These are phyloP conservation scores for Scleromitrula shiraiana DNA, from an alignment of 2,329 filamentous ascomycete species.

Conservation along the genomic window DNA sequence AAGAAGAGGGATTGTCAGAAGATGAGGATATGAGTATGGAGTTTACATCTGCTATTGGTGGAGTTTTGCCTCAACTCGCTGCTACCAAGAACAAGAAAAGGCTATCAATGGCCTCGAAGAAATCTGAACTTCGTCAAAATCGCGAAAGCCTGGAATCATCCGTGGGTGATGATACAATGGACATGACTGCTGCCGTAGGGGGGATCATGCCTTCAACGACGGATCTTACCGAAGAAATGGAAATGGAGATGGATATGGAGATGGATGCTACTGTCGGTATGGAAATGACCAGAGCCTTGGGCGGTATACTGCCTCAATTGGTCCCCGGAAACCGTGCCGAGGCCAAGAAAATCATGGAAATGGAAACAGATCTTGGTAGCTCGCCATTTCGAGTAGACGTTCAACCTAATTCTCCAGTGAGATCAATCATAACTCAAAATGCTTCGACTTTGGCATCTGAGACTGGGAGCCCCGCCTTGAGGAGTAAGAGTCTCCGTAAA, in stretches of 20 bases:
- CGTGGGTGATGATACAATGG: constrained; percentile 29
- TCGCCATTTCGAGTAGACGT: constrained; percentile 35
- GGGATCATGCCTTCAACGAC: constrained; percentile 35
- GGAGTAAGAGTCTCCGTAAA: constrained; percentile 40
- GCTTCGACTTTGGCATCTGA: constrained; percentile 36
- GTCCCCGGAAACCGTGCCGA: constrained; percentile 36
- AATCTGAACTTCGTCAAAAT: constrained; percentile 18
- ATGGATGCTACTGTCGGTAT: constrained; percentile 42
- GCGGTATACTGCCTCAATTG: constrained; percentile 42
- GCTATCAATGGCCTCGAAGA: constrained; percentile 15
- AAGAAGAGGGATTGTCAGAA: constrained; percentile 29
- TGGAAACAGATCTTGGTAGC: constrained; percentile 43
- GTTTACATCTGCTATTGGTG: constrained; percentile 58
- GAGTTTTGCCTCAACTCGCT: constrained; percentile 36
- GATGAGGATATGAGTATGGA: constrained; percentile 76
- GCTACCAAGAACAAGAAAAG: constrained; percentile 27
- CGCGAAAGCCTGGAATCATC: constrained; percentile 30
- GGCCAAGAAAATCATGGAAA: constrained; percentile 51
- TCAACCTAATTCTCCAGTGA: constrained; percentile 33
- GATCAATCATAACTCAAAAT: constrained; percentile 27
- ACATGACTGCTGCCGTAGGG: constrained; percentile 42
- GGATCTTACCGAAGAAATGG: constrained; percentile 34
- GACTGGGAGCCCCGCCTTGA: constrained; percentile 47
- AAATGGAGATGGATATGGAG: constrained; percentile 31
- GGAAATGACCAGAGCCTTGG: constrained; percentile 56